Base-by-base conservation (phyloP, 495 filamentous ascomycete species). In the Aspergillus coremiiformis region DNA sequence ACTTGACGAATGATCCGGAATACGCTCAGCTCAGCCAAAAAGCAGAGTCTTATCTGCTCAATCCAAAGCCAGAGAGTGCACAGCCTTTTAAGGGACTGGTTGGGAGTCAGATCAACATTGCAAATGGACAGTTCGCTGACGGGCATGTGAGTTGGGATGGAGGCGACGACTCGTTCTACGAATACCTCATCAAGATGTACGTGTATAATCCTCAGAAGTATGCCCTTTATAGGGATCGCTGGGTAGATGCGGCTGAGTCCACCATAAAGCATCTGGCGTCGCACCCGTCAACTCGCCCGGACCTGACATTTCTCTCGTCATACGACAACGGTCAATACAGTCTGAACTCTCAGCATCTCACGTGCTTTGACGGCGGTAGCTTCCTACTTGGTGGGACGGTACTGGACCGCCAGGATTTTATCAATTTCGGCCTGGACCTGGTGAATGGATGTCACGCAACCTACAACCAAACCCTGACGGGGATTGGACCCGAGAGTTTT, bases 101-200 rank as follows among this genome's bases (percentile, higher is more conserved):
- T 5, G 89, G 89, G 2, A 84, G 81, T 24, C 69, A 81, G 41
- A 77, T 95, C 45, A 66, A 82, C 53, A 73, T 89, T 52, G 57
- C 55, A 0, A 80, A 74, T 4, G 90, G 89, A n/a, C 17, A 72
- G 6, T 93, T 94, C 56, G 50, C 73, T 2, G 80, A 93, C 53
- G 74, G 77, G 15, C 53, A 51, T 9, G 89, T 91, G 39, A 84
- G 86, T 20, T 96, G 90, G 90, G 79, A 82, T 53, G 89, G 86
- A 43, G 85, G 87, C 9, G 79, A 78, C 39, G 90, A 96, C 67
- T 86, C 81, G 21, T 93, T 84, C 71, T 95, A 95, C 66, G 90
- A 96, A 70, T 96, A 96, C 57, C 78, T 95, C 21, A 85, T 96
- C 65, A 96, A 96, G 75, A 92, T 93, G 87, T 94, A 84, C 58